phyloP scores from a whole-genome alignment of 345 rosid species.

The Arabidopsis arenosa region DNA sequence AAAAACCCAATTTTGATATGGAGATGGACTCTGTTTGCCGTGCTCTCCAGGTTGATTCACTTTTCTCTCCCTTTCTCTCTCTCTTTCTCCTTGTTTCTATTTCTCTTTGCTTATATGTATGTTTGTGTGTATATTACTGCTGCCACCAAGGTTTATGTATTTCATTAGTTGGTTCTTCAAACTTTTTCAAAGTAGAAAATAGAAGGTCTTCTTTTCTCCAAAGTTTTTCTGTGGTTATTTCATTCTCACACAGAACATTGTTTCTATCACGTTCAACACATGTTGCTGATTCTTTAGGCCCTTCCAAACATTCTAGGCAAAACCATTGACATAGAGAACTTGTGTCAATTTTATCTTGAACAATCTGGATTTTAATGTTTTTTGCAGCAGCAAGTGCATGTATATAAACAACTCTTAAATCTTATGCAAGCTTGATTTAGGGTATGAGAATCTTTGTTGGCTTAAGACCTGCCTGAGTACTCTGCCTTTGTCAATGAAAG shows the following conservation, averaged over 20 bases:
- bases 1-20: conserved; percentile 72
- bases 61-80: conserved; percentile 8
- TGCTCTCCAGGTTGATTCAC: conserved; percentile 75
- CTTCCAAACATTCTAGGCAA: conserved; percentile 31
- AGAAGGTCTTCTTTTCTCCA: background rate
- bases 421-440: conserved; percentile 36
- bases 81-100: background rate
- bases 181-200: background rate
- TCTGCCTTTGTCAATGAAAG: conserved; percentile 42
- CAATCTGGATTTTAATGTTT: conserved; percentile 31
- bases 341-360: conserved; percentile 17
- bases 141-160: conserved; percentile 1
- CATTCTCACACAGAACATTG: background rate
- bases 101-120: conserved; percentile 21
- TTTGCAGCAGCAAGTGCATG: conserved; percentile 39
- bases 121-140: conserved; percentile 12
- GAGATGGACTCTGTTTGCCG: conserved; percentile 75
- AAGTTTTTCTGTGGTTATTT: conserved; percentile 1
- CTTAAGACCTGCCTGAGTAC: conserved; percentile 35
- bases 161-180: background rate
- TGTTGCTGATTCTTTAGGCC: conserved; percentile 8
- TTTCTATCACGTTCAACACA: conserved; percentile 9
- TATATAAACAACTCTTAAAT: conserved; percentile 27
- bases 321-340: conserved; percentile 19
- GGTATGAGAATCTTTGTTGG: conserved; percentile 41